Evolutionary conservation across 176 grass and related monocot species (phyloP).

Genomic region (Bonia amplexicaulis): DNA sequence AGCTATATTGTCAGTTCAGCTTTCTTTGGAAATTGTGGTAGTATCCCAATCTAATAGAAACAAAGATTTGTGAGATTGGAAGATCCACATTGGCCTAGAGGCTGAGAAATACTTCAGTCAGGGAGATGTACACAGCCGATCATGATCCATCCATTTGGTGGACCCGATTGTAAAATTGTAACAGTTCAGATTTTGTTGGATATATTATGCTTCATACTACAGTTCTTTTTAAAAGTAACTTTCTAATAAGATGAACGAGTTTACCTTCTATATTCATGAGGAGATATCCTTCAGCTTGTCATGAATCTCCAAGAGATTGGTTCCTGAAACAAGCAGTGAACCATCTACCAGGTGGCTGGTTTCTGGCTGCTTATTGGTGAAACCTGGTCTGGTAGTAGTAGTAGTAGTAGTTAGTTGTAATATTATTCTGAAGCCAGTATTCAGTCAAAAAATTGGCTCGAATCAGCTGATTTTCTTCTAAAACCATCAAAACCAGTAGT

Average conservation of each 20-base stretch:
- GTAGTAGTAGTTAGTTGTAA: neutral
- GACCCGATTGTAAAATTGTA: neutral
- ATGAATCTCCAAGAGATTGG: conserved; percentile 6
- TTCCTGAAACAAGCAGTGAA: neutral
- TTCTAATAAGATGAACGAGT: neutral
- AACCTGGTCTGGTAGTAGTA: neutral
- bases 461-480: neutral
- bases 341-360: conserved; percentile 3
- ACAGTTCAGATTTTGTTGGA: conserved; percentile 10
- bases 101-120: neutral
- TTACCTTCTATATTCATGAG: conserved; percentile 1
- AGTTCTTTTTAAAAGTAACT: neutral
- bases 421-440: neutral
- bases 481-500: neutral
- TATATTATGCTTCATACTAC: neutral
- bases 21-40: neutral
- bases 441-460: neutral
- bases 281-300: neutral
- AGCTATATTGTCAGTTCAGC: neutral
- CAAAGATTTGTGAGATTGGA: neutral
- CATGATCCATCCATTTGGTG: neutral
- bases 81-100: neutral
- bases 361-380: conserved; percentile 8
- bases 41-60: neutral
- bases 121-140: neutral